These are phyloP conservation scores for Mycosphaerella sp. DNA, from an alignment of 2,329 filamentous ascomycete genomes.

Conservation along the genomic window DNA sequence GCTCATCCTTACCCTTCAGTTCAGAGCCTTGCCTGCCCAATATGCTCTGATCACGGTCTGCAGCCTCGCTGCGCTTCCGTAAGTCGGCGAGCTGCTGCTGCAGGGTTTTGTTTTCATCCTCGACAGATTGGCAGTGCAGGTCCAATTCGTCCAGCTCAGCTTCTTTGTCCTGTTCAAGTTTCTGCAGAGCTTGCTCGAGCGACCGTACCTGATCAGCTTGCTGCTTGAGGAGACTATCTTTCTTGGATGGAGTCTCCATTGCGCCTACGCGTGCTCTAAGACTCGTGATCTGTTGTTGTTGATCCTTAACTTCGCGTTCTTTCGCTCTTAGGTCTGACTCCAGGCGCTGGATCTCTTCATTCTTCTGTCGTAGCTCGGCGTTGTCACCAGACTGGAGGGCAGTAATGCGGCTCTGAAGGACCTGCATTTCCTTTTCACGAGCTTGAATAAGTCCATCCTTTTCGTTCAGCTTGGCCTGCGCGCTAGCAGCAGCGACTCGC, in stretches of 20 bases:
- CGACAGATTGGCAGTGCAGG: conserved; percentile 29
- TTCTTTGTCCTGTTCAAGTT: conserved; percentile 33
- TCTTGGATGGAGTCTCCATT: conserved; percentile 36
- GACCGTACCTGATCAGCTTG: conserved; percentile 32
- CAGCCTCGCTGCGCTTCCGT: conserved; percentile 18
- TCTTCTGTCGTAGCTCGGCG: conserved; percentile 29
- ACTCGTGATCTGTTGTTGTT: conserved; percentile 29
- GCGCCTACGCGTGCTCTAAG: conserved; percentile 31
- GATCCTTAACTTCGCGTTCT: conserved; percentile 28
- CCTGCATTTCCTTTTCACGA: conserved; percentile 37
- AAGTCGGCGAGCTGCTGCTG: conserved; percentile 24
- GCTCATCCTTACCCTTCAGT: conserved; percentile 21
- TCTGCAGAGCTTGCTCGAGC: conserved; percentile 31
- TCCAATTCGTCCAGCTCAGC: conserved; percentile 35
- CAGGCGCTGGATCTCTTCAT: conserved; percentile 33
- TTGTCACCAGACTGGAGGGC: conserved; percentile 29
- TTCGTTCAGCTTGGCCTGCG: conserved; percentile 40
- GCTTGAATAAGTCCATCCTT: conserved; percentile 38
- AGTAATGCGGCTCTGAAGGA: conserved; percentile 29
- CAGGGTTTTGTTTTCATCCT: conserved; percentile 29
- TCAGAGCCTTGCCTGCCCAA: conserved; percentile 26
- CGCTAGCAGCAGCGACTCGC: conserved; percentile 34
- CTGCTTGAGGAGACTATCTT: conserved; percentile 33
- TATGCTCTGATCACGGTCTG: conserved; percentile 27
- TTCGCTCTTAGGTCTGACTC: conserved; percentile 35